phyloP scores from a whole-genome alignment of 768 basidiomycete genomes.

The Lyophyllum decastes region DNA sequence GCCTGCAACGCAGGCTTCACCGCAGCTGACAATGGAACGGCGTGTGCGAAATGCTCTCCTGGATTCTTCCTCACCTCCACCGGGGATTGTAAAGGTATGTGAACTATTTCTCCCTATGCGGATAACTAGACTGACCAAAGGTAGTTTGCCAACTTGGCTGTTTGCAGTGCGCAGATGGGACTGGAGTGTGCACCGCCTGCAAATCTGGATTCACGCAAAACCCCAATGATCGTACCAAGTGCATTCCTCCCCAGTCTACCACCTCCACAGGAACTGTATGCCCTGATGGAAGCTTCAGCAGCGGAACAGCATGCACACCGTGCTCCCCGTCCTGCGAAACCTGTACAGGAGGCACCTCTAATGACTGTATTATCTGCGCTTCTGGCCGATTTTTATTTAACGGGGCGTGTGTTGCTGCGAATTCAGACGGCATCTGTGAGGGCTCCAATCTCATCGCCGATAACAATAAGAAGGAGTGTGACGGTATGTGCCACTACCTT shows the following conservation, averaged over 20 bases:
- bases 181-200: constrained; percentile 73
- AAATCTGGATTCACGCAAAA: constrained; percentile 66
- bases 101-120: background rate
- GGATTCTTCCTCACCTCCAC: constrained; percentile 64
- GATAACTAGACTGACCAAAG: background rate
- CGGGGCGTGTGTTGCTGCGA: constrained; percentile 67
- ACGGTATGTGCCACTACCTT: constrained; percentile 50
- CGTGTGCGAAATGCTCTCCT: constrained; percentile 60
- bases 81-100: constrained; percentile 62
- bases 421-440: constrained; percentile 68
- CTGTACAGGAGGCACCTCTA: constrained; percentile 64
- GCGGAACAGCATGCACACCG: constrained; percentile 48
- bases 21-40: constrained; percentile 60
- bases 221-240: constrained; percentile 63
- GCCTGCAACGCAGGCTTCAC: constrained; percentile 63
- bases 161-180: constrained; percentile 57
- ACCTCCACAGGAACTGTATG: constrained; percentile 60
- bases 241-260: constrained; percentile 51
- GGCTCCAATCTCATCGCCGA: constrained; percentile 71
- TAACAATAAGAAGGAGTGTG: constrained; percentile 76
- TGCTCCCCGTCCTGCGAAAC: constrained; percentile 70
- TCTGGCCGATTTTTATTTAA: constrained; percentile 59
- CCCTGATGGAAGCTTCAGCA: constrained; percentile 63
- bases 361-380: constrained; percentile 70
- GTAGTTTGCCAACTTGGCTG: constrained; percentile 69